Percentiles rank a stretch among this genome's conserved stretches.
Evolutionary conservation across 495 filamentous ascomycete species (phyloP).

Genomic region (Aspergillus bridgeri): DNA sequence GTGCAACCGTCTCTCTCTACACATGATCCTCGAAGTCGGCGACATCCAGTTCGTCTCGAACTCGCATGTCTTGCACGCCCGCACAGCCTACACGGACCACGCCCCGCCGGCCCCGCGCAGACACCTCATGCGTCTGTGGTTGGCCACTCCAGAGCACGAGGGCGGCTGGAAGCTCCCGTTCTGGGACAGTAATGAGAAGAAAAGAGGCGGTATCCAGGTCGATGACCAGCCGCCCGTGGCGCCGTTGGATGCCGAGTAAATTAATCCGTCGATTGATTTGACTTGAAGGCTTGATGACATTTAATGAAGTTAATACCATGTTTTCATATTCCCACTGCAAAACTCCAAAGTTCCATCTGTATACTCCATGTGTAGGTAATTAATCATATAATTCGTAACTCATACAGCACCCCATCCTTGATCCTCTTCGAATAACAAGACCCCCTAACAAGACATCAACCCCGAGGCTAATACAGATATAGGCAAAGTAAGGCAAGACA

Average conservation of each 20-base stretch:
- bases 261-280: too few relatives aligned
- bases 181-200: slow-evolving; percentile 75
- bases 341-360: too few relatives aligned
- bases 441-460: too few relatives aligned
- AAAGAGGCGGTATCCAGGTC: slow-evolving; percentile 83
- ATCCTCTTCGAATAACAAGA: too few relatives aligned
- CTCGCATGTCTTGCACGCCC: slow-evolving; percentile 64
- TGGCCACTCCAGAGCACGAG: slow-evolving; percentile 74
- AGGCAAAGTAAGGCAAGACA: too few relatives aligned
- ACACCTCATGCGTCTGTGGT: slow-evolving; percentile 83
- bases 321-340: slow-evolving; percentile 2
- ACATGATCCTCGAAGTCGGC: slow-evolving; percentile 76
- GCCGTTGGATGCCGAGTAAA: slow-evolving; percentile 69
- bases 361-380: too few relatives aligned
- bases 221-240: slow-evolving; percentile 67
- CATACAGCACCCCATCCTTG: too few relatives aligned
- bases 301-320: slow-evolving; percentile 9
- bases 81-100: slow-evolving; percentile 66
- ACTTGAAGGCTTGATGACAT: slow-evolving; percentile 5
- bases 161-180: slow-evolving; percentile 85
- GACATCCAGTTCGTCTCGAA: slow-evolving; percentile 78
- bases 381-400: slow-evolving; percentile 6
- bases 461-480: too few relatives aligned
- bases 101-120: slow-evolving; percentile 59
- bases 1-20: slow-evolving; percentile 60